Conservation (phyloP, 1,284 basidiomycete genomes). For the Fomes fomentarius region DNA sequence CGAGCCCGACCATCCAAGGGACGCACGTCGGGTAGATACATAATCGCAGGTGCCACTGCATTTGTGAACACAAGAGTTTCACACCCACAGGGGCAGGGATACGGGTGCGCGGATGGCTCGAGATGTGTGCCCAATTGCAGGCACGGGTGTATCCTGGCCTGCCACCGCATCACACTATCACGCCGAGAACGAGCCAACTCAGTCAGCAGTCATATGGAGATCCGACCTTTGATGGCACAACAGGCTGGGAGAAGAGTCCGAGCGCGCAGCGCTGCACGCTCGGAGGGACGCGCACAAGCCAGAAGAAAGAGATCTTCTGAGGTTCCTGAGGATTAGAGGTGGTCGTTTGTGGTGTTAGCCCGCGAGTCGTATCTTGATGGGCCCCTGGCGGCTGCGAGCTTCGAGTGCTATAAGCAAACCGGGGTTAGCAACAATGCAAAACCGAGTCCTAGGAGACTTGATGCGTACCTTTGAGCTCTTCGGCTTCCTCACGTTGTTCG, state of each 20-base stretch:
- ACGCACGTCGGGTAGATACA: no score
- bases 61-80: no score
- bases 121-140: constrained; percentile 2
- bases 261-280: constrained; percentile 13
- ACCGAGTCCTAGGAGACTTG: background rate
- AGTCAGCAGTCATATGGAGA: constrained; percentile 25
- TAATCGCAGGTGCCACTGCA: no score
- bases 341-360: constrained; percentile 41
- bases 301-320: constrained; percentile 23
- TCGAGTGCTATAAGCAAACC: constrained; percentile 63
- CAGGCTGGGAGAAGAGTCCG: constrained; percentile 16
- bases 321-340: constrained; percentile 1
- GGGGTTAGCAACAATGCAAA: constrained; percentile 15
- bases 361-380: constrained; percentile 74
- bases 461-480: constrained; percentile 70
- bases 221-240: constrained; percentile 19
- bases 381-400: constrained; percentile 62
- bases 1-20: background rate
- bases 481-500: constrained; percentile 83
- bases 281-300: constrained; percentile 23
- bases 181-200: constrained; percentile 24
- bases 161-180: constrained; percentile 24
- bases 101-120: background rate
- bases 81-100: background rate
- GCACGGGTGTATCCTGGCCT: constrained; percentile 15